Evolutionary conservation across 2,329 filamentous ascomycete genomes (phyloP).

Genomic region (Colletotrichum sp.): DNA sequence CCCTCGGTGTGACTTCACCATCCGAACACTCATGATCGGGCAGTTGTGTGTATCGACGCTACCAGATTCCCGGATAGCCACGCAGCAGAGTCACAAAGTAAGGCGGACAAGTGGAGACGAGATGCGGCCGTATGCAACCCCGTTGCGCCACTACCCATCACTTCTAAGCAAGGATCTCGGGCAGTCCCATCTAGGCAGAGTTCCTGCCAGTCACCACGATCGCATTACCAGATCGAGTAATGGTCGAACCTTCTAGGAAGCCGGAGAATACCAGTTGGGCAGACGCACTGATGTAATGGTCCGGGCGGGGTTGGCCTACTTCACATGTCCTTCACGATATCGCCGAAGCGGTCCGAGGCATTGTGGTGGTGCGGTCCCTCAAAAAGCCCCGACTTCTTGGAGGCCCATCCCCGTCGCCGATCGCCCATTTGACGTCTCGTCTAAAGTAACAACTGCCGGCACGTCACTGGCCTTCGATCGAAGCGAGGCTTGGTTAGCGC

Average conservation of each 20-base stretch:
- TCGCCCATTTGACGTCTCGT: conserved; percentile 4
- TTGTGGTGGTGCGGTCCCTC: background rate
- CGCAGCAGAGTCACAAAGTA: background rate
- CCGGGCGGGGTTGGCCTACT: background rate
- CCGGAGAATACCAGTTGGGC: background rate
- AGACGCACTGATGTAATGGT: conserved; percentile 6
- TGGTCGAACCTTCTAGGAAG: background rate
- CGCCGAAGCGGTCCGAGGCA: background rate
- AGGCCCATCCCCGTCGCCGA: background rate
- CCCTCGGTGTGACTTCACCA: background rate
- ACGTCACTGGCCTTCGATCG: background rate
- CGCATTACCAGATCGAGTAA: background rate
- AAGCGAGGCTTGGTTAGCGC: background rate
- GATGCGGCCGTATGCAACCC: background rate
- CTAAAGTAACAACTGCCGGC: background rate
- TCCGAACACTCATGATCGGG: background rate
- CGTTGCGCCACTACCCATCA: background rate
- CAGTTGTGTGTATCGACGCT: background rate
- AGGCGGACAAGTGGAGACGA: background rate
- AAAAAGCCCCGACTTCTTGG: background rate
- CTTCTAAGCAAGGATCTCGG: background rate
- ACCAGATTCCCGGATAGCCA: background rate
- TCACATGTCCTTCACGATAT: background rate
- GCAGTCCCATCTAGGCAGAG: background rate
- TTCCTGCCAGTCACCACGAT: background rate